Evolutionary conservation across 2,329 filamentous ascomycete species (phyloP).

Genomic region (Dichotomopilus funicola): DNA sequence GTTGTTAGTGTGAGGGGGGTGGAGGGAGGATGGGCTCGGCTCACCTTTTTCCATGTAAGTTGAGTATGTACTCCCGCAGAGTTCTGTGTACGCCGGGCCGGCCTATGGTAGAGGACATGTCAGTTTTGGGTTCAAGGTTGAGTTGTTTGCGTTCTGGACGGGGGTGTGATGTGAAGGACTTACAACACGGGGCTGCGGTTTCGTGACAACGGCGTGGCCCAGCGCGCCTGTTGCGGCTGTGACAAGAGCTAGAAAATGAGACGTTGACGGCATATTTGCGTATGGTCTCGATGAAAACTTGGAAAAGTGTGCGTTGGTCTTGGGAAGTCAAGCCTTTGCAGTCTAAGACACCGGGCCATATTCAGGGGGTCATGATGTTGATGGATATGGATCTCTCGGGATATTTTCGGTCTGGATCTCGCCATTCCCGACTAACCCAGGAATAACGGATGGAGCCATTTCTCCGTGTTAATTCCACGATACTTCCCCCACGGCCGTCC

Average conservation of each 20-base stretch:
- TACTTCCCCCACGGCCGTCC: not conserved
- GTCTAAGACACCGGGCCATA: too few species aligned
- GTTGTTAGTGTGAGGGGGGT: too few species aligned
- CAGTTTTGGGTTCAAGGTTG: not conserved
- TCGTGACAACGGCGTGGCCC: not conserved
- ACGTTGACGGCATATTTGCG: not conserved
- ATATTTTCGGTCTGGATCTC: too few species aligned
- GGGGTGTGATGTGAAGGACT: not conserved
- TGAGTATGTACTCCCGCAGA: not conserved
- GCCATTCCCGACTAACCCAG: not conserved
- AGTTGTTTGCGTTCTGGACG: not conserved
- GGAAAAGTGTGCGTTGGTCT: too few species aligned
- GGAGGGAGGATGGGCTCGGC: not conserved
- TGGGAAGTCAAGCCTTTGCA: too few species aligned
- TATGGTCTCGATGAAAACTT: not conserved
- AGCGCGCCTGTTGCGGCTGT: not conserved
- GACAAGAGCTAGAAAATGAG: not conserved
- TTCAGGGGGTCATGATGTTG: not conserved
- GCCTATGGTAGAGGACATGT: not conserved
- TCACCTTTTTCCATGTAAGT: not conserved
- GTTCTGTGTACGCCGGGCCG: not conserved
- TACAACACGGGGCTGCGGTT: not conserved
- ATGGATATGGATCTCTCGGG: not conserved
- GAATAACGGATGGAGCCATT: not conserved
- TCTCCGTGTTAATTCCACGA: not conserved